These are phyloP conservation scores for Smithsoniella earleae DNA, from an alignment of 163 green algal species.

Conservation along the genomic window DNA sequence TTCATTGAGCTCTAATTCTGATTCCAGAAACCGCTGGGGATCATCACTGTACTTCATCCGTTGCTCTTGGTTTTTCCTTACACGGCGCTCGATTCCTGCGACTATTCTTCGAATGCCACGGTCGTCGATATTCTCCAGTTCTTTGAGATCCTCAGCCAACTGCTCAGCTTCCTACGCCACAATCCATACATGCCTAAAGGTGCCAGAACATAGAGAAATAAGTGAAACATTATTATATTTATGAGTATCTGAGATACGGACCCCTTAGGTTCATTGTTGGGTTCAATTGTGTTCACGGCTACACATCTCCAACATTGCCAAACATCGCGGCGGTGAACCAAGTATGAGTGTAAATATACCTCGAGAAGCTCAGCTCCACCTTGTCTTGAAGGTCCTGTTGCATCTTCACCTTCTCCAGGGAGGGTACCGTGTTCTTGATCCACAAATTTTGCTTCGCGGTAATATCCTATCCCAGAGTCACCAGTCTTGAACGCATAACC, in stretches of 20 bases:
- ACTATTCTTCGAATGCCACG: background rate
- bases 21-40: constrained; percentile 85
- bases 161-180: background rate
- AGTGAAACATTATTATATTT: no score
- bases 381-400: background rate
- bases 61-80: constrained; percentile 76
- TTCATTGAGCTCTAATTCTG: constrained; percentile 87
- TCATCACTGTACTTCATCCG: constrained; percentile 75
- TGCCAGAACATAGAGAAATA: background rate
- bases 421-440: background rate
- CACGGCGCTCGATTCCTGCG: constrained; percentile 43
- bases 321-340: no score
- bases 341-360: no score
- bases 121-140: constrained; percentile 16
- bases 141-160: constrained; percentile 7
- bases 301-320: no score
- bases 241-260: no score
- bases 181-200: background rate
- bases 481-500: constrained; percentile 28
- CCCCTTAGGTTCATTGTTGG: no score
- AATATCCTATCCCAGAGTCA: constrained; percentile 14
- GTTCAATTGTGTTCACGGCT: no score
- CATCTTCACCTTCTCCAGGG: background rate
- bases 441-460: background rate
- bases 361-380: background rate